Percentiles rank a stretch among this genome's conserved stretches.
Evolutionary conservation across 1,284 basidiomycete species (phyloP).

Genomic region (Trametes hirsuta): DNA sequence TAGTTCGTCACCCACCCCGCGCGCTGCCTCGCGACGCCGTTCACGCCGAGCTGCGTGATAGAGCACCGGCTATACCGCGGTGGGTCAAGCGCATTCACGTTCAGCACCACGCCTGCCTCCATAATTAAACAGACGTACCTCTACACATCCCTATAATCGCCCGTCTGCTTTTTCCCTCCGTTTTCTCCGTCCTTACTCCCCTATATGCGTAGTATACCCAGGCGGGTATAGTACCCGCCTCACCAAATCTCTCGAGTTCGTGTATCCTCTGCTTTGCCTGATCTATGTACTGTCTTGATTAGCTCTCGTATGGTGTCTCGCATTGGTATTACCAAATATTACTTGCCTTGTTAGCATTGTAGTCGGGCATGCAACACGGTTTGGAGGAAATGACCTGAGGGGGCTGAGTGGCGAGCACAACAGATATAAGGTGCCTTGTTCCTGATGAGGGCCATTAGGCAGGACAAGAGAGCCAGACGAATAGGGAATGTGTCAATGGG

Average conservation of each 20-base stretch:
- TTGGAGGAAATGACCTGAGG: no score
- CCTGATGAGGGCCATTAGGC: no score
- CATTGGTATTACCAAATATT: constrained; percentile 7
- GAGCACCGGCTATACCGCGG: background rate
- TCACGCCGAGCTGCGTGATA: background rate
- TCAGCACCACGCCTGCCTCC: background rate
- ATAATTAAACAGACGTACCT: constrained; percentile 12
- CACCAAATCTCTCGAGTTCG: background rate
- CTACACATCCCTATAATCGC: constrained; percentile 10
- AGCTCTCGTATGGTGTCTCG: constrained; percentile 1
- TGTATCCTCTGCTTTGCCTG: constrained; percentile 8
- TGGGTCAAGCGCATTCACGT: background rate
- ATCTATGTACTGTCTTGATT: constrained; percentile 16
- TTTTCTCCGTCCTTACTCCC: background rate
- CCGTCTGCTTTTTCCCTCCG: background rate
- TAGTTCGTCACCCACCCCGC: constrained; percentile 28
- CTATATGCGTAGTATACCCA: constrained; percentile 16
- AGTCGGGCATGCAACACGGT: background rate
- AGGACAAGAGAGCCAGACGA: no score
- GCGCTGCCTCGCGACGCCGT: background rate
- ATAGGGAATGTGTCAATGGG: no score
- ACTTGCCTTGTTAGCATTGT: constrained; percentile 7
- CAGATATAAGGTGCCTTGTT: no score
- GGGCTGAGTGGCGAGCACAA: no score
- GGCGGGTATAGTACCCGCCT: constrained; percentile 2